These are phyloP conservation scores for Apiospora phragmitis DNA, from an alignment of 2,329 filamentous ascomycete species.

Conservation along the genomic window DNA sequence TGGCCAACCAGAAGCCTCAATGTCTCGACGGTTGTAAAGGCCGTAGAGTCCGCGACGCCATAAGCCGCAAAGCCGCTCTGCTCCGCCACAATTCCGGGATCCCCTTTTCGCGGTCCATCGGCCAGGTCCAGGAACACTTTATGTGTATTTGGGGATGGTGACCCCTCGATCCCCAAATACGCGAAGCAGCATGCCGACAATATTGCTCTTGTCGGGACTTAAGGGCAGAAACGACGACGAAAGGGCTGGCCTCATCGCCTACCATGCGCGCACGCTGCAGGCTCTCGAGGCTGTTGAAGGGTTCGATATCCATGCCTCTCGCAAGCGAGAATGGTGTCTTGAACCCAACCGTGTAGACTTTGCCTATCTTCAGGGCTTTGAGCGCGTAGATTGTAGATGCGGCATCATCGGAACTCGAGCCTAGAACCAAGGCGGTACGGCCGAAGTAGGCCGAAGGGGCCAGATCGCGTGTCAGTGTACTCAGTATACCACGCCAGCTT, in stretches of 20 bases:
- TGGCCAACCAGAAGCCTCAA: conserved; percentile 77
- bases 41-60: conserved; percentile 75
- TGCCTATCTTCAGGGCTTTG: conserved; percentile 71
- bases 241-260: conserved; percentile 60
- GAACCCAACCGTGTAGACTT: conserved; percentile 85
- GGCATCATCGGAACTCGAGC: conserved; percentile 72
- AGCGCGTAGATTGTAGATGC: conserved; percentile 78
- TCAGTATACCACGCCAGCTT: conserved; percentile 81
- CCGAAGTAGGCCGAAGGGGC: conserved; percentile 79
- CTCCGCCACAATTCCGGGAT: conserved; percentile 70
- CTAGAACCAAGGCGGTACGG: conserved; percentile 74
- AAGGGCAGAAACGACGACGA: conserved; percentile 82
- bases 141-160: conserved; percentile 19
- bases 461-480: conserved; percentile 77
- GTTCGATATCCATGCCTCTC: conserved; percentile 70
- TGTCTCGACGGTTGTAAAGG: conserved; percentile 83
- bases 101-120: conserved; percentile 64
- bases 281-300: conserved; percentile 73
- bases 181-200: conserved; percentile 76
- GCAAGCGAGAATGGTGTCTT: conserved; percentile 63
- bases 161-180: conserved; percentile 58
- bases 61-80: conserved; percentile 79
- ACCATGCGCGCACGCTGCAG: conserved; percentile 53
- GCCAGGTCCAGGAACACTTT: conserved; percentile 84
- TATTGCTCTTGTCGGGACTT: conserved; percentile 73